Conservation (phyloP, 192 early-diverging fungal genomes). For the Backusella liffmaniae region DNA sequence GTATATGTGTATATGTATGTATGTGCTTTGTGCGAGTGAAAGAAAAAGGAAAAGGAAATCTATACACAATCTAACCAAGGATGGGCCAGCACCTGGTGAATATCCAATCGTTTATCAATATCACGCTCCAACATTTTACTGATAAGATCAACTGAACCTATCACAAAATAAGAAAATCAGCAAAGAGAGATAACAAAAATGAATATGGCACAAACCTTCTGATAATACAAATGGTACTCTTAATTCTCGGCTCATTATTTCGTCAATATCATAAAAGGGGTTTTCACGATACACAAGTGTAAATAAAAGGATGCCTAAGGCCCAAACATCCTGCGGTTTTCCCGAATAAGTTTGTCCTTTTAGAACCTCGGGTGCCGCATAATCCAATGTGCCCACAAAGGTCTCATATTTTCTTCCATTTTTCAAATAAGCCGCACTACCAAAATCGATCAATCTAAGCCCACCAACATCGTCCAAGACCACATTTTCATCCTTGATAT, state of each 20-base stretch:
- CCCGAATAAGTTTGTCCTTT: slow-evolving; percentile 66
- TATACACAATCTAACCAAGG: slow-evolving; percentile 59
- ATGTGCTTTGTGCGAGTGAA: background rate
- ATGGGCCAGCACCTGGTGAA: slow-evolving; percentile 72
- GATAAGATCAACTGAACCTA: slow-evolving; percentile 61
- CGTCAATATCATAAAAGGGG: slow-evolving; percentile 69
- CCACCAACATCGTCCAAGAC: slow-evolving; percentile 57
- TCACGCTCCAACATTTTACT: slow-evolving; percentile 74
- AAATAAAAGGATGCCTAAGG: slow-evolving; percentile 74
- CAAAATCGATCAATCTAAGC: slow-evolving; percentile 86
- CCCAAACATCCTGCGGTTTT: slow-evolving; percentile 84
- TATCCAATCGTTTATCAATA: slow-evolving; percentile 66
- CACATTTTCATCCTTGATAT: slow-evolving; percentile 93
- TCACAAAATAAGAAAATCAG: background rate
- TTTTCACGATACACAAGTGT: slow-evolving; percentile 72
- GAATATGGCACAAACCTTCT: slow-evolving; percentile 15
- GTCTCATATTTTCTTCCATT: slow-evolving; percentile 56
- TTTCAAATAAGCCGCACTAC: slow-evolving; percentile 62
- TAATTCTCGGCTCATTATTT: slow-evolving; percentile 58
- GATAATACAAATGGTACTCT: slow-evolving; percentile 17
- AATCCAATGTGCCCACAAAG: slow-evolving; percentile 76
- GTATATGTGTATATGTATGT: background rate
- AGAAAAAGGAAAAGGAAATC: background rate
- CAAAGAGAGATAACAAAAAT: background rate
- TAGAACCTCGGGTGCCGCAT: slow-evolving; percentile 73